Evolutionary conservation across 345 rosid genomes (phyloP), one percentile per base, ranked within the genome.

Genomic region (Hirschfeldia incana): DNA sequence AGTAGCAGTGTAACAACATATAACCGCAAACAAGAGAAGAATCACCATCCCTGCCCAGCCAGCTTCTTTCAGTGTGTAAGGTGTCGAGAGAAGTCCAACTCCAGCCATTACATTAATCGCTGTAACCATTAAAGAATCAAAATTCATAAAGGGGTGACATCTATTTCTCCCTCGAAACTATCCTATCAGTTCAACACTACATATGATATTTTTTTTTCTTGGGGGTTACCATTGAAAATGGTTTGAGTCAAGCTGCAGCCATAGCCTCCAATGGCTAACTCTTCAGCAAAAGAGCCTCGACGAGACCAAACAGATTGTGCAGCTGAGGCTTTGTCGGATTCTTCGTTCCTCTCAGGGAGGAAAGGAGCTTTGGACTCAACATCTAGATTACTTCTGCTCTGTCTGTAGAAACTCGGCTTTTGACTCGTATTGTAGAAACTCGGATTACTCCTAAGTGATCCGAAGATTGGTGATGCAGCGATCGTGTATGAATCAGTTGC

Each of bases 181-280:
- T 21, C 21, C 51, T 44, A 44, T 44, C 34, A 6, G 34, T 32
- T 32, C 34, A 4, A 32, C 34, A 32, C 34, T 32, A 32, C 5
- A 32, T 32, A 32, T 32, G 34, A 32, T 32, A 32, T 3, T 32
- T 32, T 34, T 34, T 34, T 6, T 34, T 34, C 51, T 44, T 44
- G n/a, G 51, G 51, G 51, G 9, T 44, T 21, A 51, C 98, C 83
- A 78, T 92, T 92, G 85, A 94, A 94, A 67, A 94, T 75, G 28
- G 98, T 92, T 82, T 94, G 98, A 60, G 87, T 90, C 65, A 91
- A 73, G 80, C 87, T 92, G 71, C 98, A 94, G 46, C 98, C 97
- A 78, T 87, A 81, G 5, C 83, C 78, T 78, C 83, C 78, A 82
- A 83, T 59, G 3, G 92, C 55, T 4, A 46, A 89, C 3, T 86